Evolutionary conservation across 2,329 filamentous ascomycete species (phyloP), one percentile per base, ranked within the genome.

Genomic region (Colletotrichum sp.): DNA sequence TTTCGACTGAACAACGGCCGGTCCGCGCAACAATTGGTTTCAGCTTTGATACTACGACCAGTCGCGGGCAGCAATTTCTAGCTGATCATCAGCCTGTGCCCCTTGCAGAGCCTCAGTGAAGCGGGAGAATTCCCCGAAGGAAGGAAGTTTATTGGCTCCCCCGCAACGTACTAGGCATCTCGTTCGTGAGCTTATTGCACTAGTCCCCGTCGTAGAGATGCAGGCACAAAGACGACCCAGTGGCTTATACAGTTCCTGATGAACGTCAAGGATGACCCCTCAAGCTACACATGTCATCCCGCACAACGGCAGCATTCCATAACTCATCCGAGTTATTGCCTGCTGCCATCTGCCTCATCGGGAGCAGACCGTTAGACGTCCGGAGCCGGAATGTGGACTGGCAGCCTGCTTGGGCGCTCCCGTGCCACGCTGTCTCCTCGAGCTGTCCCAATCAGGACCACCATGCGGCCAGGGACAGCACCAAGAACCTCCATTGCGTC

Each of bases 1-100:
- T 69, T 76, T 76, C 73, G 48, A 69, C 70, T 69, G 73, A 73
- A 68, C 65, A 18, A 56, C 48, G 65, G 70, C 34, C 43, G 48
- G 64, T 60, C 55, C 64, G 64, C 64, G 70, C 64, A 36, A 38
- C 28, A 48, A 60, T 32, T 32, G 58, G 73, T 76, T 76, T 76
- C 73, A 73, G 70, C 58, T 76, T 32, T 76, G 70, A 73, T 69
- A 69, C 58, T 18, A 43, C 24, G 32, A 68, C 28, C 28, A 73
- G 36, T 58, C 15, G 3, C 62, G 32, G 15, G 15, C 28, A 68
- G 13, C 16, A 30, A 26, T 43, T 21, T 38, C 34, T 18, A 13
- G 26, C 21, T 60, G 48, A 43, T 68, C 69, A 30, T 2, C 21
- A 56, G 28, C 34, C 43, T 52, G 48, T 26, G 18, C 34, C 43